A percentile compares a stretch with the other conserved stretches of the same genome.
Evolutionary conservation across 768 basidiomycete species (phyloP).

Genomic region (Thelephora ganbajun): DNA sequence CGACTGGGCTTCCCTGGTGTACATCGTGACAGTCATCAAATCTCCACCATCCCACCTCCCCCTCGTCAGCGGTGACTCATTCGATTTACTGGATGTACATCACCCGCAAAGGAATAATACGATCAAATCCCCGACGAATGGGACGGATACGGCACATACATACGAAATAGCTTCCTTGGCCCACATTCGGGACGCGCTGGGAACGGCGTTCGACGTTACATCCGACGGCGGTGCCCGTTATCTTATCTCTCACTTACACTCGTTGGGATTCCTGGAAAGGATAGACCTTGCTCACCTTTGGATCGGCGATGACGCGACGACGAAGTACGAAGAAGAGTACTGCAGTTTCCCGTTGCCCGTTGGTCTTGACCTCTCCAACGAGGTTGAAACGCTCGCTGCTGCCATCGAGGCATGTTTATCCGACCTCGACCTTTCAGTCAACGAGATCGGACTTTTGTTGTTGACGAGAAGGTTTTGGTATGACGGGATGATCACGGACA

Average conservation of each 20-base stretch:
- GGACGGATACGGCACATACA: slow-evolving; percentile 24
- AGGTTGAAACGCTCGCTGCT: slow-evolving; percentile 59
- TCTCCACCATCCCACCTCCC: slow-evolving; percentile 11
- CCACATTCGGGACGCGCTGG: slow-evolving; percentile 47
- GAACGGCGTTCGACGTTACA: slow-evolving; percentile 40
- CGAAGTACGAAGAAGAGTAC: slow-evolving; percentile 20
- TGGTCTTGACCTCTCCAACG: slow-evolving; percentile 54
- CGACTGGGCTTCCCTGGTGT: slow-evolving; percentile 52
- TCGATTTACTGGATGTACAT: slow-evolving; percentile 33
- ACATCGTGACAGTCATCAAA: slow-evolving; percentile 46
- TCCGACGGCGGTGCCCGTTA: slow-evolving; percentile 37
- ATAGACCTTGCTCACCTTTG: slow-evolving; percentile 26
- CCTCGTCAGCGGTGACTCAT: slow-evolving; percentile 13
- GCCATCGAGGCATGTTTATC: slow-evolving; percentile 58
- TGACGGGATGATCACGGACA: slow-evolving; percentile 56
- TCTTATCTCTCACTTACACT: slow-evolving; percentile 45
- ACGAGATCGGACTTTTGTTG: slow-evolving; percentile 61
- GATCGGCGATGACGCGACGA: slow-evolving; percentile 12
- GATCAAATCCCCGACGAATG: slow-evolving; percentile 11
- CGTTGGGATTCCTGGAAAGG: slow-evolving; percentile 46
- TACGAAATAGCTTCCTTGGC: slow-evolving; percentile 46
- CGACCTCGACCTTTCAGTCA: slow-evolving; percentile 58
- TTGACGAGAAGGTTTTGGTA: slow-evolving; percentile 65
- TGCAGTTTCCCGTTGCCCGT: slow-evolving; percentile 59
- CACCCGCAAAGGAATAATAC: slow-evolving; percentile 13